Percentiles rank a stretch among this genome's conserved stretches.
phyloP scores from a whole-genome alignment of 208 protist species.

The Crithidia thermophila region DNA sequence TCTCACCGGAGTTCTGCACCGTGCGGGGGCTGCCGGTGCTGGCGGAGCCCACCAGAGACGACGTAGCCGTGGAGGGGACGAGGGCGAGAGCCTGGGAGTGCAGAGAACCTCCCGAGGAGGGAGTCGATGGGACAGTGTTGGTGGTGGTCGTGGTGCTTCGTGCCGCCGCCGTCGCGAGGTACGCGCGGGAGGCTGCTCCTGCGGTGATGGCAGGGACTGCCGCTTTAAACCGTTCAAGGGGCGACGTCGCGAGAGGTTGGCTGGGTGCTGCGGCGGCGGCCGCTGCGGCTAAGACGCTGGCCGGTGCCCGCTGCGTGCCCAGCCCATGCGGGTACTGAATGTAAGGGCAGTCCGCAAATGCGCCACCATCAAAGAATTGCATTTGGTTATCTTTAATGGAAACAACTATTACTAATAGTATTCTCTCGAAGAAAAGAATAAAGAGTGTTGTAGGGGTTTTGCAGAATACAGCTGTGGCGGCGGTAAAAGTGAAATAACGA shows the following conservation, averaged over 20 bases:
- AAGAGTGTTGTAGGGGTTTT: too few species aligned
- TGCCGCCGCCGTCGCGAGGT: not conserved
- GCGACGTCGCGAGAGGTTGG: not conserved
- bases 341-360: conserved; percentile 65
- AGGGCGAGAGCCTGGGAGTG: conserved; percentile 1
- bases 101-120: too few species aligned
- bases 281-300: conserved; percentile 9
- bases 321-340: conserved; percentile 70
- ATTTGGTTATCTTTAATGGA: conserved; percentile 3
- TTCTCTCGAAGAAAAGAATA: conserved; percentile 3
- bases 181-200: too few species aligned
- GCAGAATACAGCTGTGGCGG: too few species aligned
- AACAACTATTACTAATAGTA: not conserved
- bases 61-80: not conserved
- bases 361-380: conserved; percentile 60
- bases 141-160: not conserved
- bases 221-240: too few species aligned
- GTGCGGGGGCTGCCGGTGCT: not conserved
- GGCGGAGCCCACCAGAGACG: not conserved
- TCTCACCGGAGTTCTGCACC: conserved; percentile 1
- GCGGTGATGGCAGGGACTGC: too few species aligned
- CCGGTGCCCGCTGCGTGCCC: conserved; percentile 33
- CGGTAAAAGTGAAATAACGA: too few species aligned
- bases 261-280: not conserved
- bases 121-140: not conserved